Percentiles rank a stretch among this genome's conserved stretches.
These are phyloP conservation scores for Sclerotinia minor DNA, from an alignment of 2,329 filamentous ascomycete genomes.

Conservation along the genomic window DNA sequence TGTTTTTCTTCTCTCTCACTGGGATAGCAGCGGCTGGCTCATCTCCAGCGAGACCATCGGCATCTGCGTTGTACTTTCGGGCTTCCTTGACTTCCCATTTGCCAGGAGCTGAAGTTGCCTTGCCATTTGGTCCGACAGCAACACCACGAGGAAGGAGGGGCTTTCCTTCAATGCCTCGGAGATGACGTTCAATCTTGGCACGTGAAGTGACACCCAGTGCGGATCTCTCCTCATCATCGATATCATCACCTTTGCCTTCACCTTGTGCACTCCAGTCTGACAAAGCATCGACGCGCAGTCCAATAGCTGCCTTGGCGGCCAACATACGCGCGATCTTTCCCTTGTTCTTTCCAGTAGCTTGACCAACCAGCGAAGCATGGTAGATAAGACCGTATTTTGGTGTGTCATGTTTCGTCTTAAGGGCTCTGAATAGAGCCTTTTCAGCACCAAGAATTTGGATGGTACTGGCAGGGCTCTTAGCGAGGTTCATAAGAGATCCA, in stretches of 20 bases:
- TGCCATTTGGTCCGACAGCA: slow-evolving; percentile 72
- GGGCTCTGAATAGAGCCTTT: slow-evolving; percentile 95
- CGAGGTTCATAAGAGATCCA: slow-evolving; percentile 89
- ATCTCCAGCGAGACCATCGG: slow-evolving; percentile 76
- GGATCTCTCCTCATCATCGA: slow-evolving; percentile 86
- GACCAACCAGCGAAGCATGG: slow-evolving; percentile 89
- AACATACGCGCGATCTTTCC: slow-evolving; percentile 98
- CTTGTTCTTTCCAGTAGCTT: slow-evolving; percentile 98
- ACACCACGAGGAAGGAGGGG: slow-evolving; percentile 75
- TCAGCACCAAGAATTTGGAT: slow-evolving; percentile 98
- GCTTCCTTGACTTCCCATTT: slow-evolving; percentile 94
- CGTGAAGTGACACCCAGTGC: slow-evolving; percentile 73
- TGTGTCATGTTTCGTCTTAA: slow-evolving; percentile 99
- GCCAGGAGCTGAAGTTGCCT: slow-evolving; percentile 58
- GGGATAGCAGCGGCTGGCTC: slow-evolving; percentile 52
- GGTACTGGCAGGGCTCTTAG: slow-evolving; percentile 92
- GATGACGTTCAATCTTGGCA: slow-evolving; percentile 71
- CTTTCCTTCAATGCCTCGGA: slow-evolving; percentile 85
- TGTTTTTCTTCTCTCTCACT: slow-evolving; percentile 54
- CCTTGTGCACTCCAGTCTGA: slow-evolving; percentile 72
- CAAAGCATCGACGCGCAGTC: slow-evolving; percentile 88
- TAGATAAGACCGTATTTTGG: slow-evolving; percentile 97
- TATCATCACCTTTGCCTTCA: slow-evolving; percentile 60
- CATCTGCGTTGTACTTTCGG: slow-evolving; percentile 91
- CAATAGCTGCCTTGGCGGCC: slow-evolving; percentile 88